Evolutionary conservation across 768 basidiomycete species (phyloP).

Genomic region (Lactarius sp.): DNA sequence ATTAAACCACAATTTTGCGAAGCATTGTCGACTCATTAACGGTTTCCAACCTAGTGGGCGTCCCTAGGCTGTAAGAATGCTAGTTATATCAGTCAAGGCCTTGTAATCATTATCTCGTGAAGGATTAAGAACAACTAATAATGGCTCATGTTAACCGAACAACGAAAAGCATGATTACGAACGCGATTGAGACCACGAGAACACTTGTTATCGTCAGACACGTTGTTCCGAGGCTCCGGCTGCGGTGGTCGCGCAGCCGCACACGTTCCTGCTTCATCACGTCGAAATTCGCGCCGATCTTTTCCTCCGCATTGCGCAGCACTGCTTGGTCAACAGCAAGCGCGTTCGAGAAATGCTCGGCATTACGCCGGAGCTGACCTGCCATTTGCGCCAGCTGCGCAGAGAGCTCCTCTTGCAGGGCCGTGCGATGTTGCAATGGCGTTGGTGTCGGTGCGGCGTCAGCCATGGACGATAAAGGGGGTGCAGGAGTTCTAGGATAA

Average conservation of each 20-base stretch:
- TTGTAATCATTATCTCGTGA: too few relatives aligned
- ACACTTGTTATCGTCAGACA: conserved; percentile 51
- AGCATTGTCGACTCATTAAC: too few relatives aligned
- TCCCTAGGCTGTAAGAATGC: too few relatives aligned
- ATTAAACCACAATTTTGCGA: too few relatives aligned
- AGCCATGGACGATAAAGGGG: too few relatives aligned
- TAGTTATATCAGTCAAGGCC: neutral
- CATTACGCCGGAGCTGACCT: too few relatives aligned
- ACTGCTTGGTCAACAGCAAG: conserved; percentile 43
- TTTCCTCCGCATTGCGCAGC: conserved; percentile 59
- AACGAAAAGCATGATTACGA: conserved; percentile 64
- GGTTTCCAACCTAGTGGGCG: too few relatives aligned
- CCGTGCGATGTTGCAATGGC: conserved; percentile 19
- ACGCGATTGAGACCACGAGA: conserved; percentile 61
- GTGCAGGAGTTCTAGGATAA: too few relatives aligned
- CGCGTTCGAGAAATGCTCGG: too few relatives aligned
- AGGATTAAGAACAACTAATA: too few relatives aligned
- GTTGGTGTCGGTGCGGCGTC: neutral
- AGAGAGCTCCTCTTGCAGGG: conserved; percentile 48
- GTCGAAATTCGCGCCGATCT: conserved; percentile 36
- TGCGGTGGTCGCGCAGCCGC: conserved; percentile 41
- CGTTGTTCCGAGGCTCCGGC: conserved; percentile 49
- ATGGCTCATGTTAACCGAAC: conserved; percentile 53
- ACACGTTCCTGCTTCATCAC: conserved; percentile 43
- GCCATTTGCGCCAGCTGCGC: too few relatives aligned